Evolutionary conservation across 2,329 filamentous ascomycete genomes (phyloP).

Genomic region (Lomentospora prolificans): DNA sequence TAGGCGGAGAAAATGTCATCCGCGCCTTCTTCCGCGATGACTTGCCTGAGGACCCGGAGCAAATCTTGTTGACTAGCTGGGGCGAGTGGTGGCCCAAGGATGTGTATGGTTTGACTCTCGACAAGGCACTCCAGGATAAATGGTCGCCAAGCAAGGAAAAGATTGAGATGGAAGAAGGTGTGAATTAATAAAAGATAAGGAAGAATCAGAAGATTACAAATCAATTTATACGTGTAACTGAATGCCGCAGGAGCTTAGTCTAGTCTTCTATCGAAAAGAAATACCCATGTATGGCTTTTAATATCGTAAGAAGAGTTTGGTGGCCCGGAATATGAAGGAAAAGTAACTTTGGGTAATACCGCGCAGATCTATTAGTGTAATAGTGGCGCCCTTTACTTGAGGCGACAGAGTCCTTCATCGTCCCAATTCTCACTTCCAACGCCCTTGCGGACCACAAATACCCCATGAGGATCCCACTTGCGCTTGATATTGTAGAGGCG

Average conservation of each 20-base stretch:
- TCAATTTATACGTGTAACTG: no score
- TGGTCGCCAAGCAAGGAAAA: constrained; percentile 38
- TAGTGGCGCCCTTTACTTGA: constrained; percentile 2
- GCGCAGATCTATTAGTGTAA: no score
- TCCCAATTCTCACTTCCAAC: constrained; percentile 29
- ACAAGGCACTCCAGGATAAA: constrained; percentile 39
- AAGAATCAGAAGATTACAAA: no score
- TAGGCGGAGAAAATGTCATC: constrained; percentile 36
- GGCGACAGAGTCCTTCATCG: constrained; percentile 8
- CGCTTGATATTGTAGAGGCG: constrained; percentile 26
- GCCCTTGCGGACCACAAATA: constrained; percentile 29
- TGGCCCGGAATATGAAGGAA: no score
- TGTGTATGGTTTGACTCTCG: constrained; percentile 28
- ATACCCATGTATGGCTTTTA: no score
- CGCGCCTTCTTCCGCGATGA: constrained; percentile 33
- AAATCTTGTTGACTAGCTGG: constrained; percentile 46
- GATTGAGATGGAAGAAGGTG: constrained; percentile 33
- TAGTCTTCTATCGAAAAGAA: no score
- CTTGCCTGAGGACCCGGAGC: constrained; percentile 39
- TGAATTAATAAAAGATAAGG: no score
- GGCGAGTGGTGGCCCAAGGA: constrained; percentile 45
- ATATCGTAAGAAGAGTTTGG: no score
- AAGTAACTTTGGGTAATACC: no score
- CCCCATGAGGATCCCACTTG: constrained; percentile 29
- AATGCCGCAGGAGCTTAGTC: no score